A percentile compares a stretch with the other conserved stretches of the same genome.
Evolutionary conservation across 108 stramenopile genomes (phyloP).

Genomic region (Fistulifera pelliculosa): DNA sequence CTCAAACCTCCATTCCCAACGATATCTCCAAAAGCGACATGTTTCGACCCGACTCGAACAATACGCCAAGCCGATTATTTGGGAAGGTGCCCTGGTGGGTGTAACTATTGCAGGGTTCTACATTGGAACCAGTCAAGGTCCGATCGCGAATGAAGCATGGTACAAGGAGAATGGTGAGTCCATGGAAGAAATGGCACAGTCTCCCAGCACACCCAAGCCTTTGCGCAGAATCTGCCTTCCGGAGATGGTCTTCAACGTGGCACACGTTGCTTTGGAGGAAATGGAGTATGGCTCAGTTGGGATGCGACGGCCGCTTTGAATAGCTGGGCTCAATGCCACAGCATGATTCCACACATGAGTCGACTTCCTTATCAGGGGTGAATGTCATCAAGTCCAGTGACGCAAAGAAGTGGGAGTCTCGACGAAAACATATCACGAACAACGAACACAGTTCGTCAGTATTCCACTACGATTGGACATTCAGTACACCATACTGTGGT

Average conservation of each 20-base stretch:
- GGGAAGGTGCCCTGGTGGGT: slow-evolving; percentile 19
- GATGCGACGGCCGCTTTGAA: slow-evolving; percentile 42
- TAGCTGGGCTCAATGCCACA: slow-evolving; percentile 65
- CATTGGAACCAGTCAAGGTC: slow-evolving; percentile 35
- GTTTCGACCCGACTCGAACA: slow-evolving; percentile 6
- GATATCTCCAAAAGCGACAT: slow-evolving; percentile 13
- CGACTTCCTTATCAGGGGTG: slow-evolving; percentile 33
- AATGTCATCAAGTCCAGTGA: slow-evolving; percentile 43
- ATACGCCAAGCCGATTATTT: slow-evolving; percentile 10
- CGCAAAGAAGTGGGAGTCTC: slow-evolving; percentile 48
- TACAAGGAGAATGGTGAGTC: slow-evolving; percentile 16
- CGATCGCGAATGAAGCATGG: slow-evolving; percentile 29
- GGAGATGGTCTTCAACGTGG: slow-evolving; percentile 67
- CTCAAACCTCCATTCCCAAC: slow-evolving; percentile 1
- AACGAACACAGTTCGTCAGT: slow-evolving; percentile 11
- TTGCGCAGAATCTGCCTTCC: slow-evolving; percentile 40
- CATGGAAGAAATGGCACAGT: slow-evolving; percentile 22
- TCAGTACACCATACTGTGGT: slow-evolving; percentile 44
- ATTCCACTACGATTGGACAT: slow-evolving; percentile 81
- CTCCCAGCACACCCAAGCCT: neutral
- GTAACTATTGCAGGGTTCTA: slow-evolving; percentile 25
- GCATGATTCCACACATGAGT: slow-evolving; percentile 21
- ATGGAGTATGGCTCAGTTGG: slow-evolving; percentile 23
- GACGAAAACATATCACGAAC: neutral
- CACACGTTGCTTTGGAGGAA: slow-evolving; percentile 30